phyloP scores from a whole-genome alignment of 2,329 filamentous ascomycete genomes.

The Chalaropsis ovoidea region DNA sequence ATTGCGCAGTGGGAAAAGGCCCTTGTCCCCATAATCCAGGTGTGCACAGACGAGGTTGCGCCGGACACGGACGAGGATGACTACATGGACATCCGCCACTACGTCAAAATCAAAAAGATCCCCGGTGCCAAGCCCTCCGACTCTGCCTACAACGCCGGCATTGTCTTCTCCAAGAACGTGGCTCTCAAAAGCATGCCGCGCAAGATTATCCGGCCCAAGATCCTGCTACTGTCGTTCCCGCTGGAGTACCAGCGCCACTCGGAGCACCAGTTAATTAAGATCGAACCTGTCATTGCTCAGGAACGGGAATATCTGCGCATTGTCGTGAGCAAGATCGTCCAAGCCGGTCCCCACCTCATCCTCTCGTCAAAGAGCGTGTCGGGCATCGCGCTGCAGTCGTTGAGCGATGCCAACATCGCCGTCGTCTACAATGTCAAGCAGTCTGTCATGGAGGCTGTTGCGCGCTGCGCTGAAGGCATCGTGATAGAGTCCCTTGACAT shows the following conservation, averaged over 20 bases:
- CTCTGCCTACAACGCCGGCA: constrained; percentile 90
- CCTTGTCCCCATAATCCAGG: constrained; percentile 77
- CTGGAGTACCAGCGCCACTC: constrained; percentile 88
- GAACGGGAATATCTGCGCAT: constrained; percentile 89
- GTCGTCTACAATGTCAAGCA: constrained; percentile 96
- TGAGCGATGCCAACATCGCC: constrained; percentile 80
- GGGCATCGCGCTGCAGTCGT: constrained; percentile 76
- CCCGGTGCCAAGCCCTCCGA: constrained; percentile 81
- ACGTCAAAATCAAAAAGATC: constrained; percentile 95
- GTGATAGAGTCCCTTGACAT: constrained; percentile 95
- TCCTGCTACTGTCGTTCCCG: constrained; percentile 86
- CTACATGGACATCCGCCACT: constrained; percentile 94
- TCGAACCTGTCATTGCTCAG: constrained; percentile 92
- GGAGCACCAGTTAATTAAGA: constrained; percentile 86
- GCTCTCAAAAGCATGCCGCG: constrained; percentile 94
- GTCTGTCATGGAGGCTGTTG: constrained; percentile 89
- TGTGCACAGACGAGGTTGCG: constrained; percentile 87
- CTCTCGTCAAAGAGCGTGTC: constrained; percentile 91
- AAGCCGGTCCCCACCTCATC: constrained; percentile 71
- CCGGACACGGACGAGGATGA: constrained; percentile 84
- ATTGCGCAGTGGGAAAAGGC: constrained; percentile 77
- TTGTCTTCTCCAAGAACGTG: constrained; percentile 95
- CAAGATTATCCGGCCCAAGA: constrained; percentile 70
- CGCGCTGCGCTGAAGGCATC: constrained; percentile 79
- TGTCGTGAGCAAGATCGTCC: constrained; percentile 81